Base-by-base conservation (phyloP, 352 stramenopile species). In the Phytophthora colocasiae region DNA sequence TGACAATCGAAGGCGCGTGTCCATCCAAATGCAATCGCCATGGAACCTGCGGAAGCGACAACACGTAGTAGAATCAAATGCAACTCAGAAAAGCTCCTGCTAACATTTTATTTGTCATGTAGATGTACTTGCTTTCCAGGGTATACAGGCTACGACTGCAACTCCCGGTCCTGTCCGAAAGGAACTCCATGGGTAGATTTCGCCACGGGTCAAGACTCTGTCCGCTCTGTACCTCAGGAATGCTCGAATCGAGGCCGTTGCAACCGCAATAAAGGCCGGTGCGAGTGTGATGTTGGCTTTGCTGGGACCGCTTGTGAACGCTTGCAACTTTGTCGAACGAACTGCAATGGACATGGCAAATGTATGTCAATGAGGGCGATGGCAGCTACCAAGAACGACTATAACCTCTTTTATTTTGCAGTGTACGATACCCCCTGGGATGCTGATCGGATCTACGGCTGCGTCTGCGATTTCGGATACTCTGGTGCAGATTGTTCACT, bases 381-480 rank as follows among this genome's bases (percentile, higher is more conserved):
- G 26, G 87, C 65, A 0, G 58, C 75, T 9, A 70, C 77, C 56
- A 68, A 64, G 41, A 91, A 92, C 60, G 82, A 92, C 66, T 76
- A 70, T 66, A 92, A 88, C 19, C 63, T 92, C 50, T 59, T 92
- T 52, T 80, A 81, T 32, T 80, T 76, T 2, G 58, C 75, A n/a
- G 72, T 61, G n/a, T 90, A 91, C 60, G 71, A 75, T 14, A 75
- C 77, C 14, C 70, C 72, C 0, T 98, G 92, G 91, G 92, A 98
- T 60, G 90, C 91, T 5, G 73, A 93, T 27, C 81, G 85, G 26
- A 92, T 97, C 31, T 80, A 86, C 39, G 86, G 86, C 48, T 98
- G 92, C 51, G 73, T 95, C 29, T 98, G 94, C 62, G 93, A 98
- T 69, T 66, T 82, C 29, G 93, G 92, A 27, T 98, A 94, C 78